These are phyloP conservation scores for Sporothrix humicola DNA, from an alignment of 2,329 filamentous ascomycete genomes.

Conservation along the genomic window DNA sequence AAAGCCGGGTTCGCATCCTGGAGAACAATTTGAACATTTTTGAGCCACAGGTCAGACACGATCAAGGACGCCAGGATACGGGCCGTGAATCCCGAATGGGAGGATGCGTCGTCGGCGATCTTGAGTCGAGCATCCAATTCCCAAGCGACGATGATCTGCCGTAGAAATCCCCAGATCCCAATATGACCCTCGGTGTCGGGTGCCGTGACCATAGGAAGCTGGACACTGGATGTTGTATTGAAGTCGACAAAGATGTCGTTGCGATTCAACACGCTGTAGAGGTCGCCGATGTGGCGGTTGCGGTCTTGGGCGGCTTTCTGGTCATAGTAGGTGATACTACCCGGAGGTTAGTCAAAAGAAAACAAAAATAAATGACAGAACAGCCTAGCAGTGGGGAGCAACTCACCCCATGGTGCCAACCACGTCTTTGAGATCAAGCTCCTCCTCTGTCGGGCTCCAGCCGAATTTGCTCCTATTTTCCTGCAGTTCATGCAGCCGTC, in stretches of 20 bases:
- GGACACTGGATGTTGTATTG: neutral
- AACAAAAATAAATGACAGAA: no score
- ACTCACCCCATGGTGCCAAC: neutral
- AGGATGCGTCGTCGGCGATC: neutral
- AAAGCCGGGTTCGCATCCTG: neutral
- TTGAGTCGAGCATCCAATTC: neutral
- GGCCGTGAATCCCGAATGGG: neutral
- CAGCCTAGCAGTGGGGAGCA: no score
- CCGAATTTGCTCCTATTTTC: neutral
- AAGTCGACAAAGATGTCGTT: neutral
- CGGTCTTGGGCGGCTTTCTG: neutral
- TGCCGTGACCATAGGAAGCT: neutral
- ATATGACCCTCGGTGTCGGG: neutral
- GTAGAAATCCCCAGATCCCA: neutral
- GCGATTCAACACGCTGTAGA: neutral
- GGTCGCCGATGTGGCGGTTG: neutral
- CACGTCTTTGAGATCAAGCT: neutral
- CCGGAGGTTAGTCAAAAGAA: no score
- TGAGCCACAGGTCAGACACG: neutral
- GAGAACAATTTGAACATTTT: neutral
- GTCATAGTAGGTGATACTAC: no score
- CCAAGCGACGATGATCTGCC: neutral
- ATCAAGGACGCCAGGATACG: neutral
- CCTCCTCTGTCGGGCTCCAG: neutral
- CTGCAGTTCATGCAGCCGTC: neutral